These are phyloP conservation scores for Fusarium coicis DNA, from an alignment of 2,329 filamentous ascomycete species.

Conservation along the genomic window DNA sequence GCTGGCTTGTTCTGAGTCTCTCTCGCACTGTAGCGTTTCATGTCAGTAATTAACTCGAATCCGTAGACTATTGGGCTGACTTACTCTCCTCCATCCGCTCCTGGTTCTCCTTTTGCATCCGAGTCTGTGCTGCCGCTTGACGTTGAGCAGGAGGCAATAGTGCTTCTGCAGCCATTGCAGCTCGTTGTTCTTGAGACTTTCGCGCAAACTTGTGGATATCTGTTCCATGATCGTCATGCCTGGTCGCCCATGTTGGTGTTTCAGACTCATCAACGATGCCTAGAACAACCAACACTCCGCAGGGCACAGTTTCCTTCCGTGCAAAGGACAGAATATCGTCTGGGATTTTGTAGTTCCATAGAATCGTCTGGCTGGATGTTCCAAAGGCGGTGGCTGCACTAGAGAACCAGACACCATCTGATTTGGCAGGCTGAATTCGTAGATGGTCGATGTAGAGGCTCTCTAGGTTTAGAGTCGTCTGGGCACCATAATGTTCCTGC, in stretches of 20 bases:
- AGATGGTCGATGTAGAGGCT: conserved; percentile 61
- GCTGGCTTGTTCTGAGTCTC: conserved; percentile 49
- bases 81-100: conserved; percentile 60
- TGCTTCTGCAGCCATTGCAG: conserved; percentile 57
- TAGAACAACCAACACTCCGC: conserved; percentile 68
- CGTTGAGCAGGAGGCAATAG: conserved; percentile 56
- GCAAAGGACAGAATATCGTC: conserved; percentile 62
- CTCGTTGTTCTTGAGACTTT: conserved; percentile 53
- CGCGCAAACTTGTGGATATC: conserved; percentile 48
- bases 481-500: conserved; percentile 40
- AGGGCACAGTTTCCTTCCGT: conserved; percentile 64
- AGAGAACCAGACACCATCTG: conserved; percentile 66
- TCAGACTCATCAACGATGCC: conserved; percentile 59
- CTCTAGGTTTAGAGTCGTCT: conserved; percentile 44
- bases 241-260: conserved; percentile 66
- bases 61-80: conserved; percentile 15
- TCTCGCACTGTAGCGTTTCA: conserved; percentile 53
- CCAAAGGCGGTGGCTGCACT: conserved; percentile 66
- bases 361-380: conserved; percentile 63
- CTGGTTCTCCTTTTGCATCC: conserved; percentile 55
- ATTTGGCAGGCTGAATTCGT: conserved; percentile 48
- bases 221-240: conserved; percentile 51
- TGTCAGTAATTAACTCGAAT: neutral
- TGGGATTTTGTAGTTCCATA: conserved; percentile 71
- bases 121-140: conserved; percentile 53